Evolutionary conservation across 2,329 filamentous ascomycete species (phyloP), one percentile per base, ranked within the genome.

Genomic region (Trichoderma sp.): DNA sequence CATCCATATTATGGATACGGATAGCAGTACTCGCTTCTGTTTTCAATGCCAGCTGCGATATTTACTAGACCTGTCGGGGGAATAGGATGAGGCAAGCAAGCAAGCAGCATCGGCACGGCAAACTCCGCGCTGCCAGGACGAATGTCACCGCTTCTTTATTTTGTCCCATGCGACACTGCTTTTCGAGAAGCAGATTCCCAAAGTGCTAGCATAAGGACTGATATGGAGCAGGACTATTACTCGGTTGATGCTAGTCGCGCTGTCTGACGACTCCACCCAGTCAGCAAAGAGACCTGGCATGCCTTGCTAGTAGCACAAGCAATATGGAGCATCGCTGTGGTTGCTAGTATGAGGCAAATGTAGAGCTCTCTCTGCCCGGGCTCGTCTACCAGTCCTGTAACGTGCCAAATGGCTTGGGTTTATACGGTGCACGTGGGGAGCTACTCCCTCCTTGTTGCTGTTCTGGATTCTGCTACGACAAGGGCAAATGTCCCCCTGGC

Each of bases 261-360:
- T 56, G 41, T 73, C 60, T 73, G 69, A 73, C 69, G 59, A 38
- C 69, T 63, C 69, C 56, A 73, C 69, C 33, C 60, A 8, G 69
- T 73, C 59, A 73, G 69, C 69, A 73, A 72, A 73, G 69, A 73
- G 41, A 65, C 69, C 69, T 50, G 59, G 29, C 59, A 53, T 71
- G 53, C 50, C 24, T 33, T 69, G 59, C 21, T 38, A 71, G 66
- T n/a, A 71, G 41, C 65, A 68, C n/a, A 24, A 33, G 60, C 64
- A 66, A 27, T 24, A 71, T 63, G 56, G 35, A 71, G 38, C 68
- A 35, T 16, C 45, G 29, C 50, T 33, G 14, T 45, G 18, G 56
- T 27, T 68, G 56, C 66, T 18, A 56, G 50, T 59, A 35, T 24
- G 67, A 62, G 67, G 67, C 35, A 62, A 62, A 71, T 62, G 35